phyloP scores from a whole-genome alignment of 2,329 filamentous ascomycete species.

The Cladophialophora yegresii region DNA sequence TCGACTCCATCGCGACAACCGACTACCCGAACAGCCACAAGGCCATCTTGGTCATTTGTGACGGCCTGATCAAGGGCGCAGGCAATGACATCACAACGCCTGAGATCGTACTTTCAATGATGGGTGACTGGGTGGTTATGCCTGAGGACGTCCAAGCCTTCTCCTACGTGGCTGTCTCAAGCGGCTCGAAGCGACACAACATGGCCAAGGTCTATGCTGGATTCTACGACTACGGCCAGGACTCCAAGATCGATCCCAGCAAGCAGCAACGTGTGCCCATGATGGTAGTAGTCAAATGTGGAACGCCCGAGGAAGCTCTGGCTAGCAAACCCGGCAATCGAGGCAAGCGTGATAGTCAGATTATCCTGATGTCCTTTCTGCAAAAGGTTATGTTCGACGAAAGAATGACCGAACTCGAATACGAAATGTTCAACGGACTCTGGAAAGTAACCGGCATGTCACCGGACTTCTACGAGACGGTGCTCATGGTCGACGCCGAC shows the following conservation, averaged over 20 bases:
- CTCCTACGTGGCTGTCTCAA: conserved; percentile 95
- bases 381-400: conserved; percentile 99
- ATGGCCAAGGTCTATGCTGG: conserved; percentile 99
- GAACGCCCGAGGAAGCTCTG: conserved; percentile 79
- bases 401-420: conserved; percentile 98
- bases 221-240: conserved; percentile 92
- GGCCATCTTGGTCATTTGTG: conserved; percentile 91
- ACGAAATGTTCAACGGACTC: conserved; percentile 98
- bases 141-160: conserved; percentile 83
- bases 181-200: conserved; percentile 95
- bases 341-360: conserved; percentile 98
- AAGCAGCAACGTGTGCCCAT: conserved; percentile 97
- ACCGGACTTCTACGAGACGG: conserved; percentile 95
- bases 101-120: conserved; percentile 87
- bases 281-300: conserved; percentile 94
- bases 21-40: conserved; percentile 99
- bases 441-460: conserved; percentile 99
- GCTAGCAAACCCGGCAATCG: conserved; percentile 92
- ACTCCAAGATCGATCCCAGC: conserved; percentile 75
- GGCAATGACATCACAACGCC: conserved; percentile 85
- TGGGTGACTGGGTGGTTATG: conserved; percentile 82
- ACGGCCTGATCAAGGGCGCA: conserved; percentile 95
- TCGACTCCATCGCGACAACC: conserved; percentile 95
- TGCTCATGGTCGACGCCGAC: conserved; percentile 98
- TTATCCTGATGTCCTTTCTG: conserved; percentile 98